These are phyloP conservation scores for Leccinum variicolor DNA, from an alignment of 768 basidiomycete genomes.

Conservation along the genomic window DNA sequence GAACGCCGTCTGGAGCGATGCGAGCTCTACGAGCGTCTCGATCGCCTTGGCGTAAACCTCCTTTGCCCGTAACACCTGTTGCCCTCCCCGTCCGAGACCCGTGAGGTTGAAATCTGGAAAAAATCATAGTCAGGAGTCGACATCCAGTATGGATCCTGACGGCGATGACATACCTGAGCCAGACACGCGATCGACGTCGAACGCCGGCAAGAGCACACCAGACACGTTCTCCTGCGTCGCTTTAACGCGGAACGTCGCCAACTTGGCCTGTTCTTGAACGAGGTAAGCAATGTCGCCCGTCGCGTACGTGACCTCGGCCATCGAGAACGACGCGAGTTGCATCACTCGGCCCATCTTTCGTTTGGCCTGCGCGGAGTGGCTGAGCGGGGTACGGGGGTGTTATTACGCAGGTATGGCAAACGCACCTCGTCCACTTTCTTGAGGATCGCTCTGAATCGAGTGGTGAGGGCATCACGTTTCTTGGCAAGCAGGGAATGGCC, in stretches of 20 bases:
- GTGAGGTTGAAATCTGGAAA: slow-evolving; percentile 92
- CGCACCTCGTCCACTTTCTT: slow-evolving; percentile 97
- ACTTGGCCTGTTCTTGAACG: slow-evolving; percentile 92
- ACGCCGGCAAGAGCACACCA: slow-evolving; percentile 92
- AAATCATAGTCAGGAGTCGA: too few species aligned
- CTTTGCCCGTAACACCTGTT: slow-evolving; percentile 91
- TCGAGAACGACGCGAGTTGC: slow-evolving; percentile 97
- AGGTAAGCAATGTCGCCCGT: slow-evolving; percentile 98
- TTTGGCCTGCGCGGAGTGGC: slow-evolving; percentile 65
- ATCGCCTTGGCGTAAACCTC: slow-evolving; percentile 98
- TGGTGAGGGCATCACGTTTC: slow-evolving; percentile 96
- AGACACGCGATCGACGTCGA: slow-evolving; percentile 83
- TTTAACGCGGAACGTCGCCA: slow-evolving; percentile 89
- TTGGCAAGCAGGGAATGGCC: slow-evolving; percentile 95
- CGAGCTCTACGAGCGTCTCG: slow-evolving; percentile 95
- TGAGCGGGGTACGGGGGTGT: neutral
- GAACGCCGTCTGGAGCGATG: slow-evolving; percentile 96
- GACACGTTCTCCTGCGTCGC: slow-evolving; percentile 98
- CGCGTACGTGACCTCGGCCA: slow-evolving; percentile 97
- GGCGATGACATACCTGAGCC: slow-evolving; percentile 63
- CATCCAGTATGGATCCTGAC: too few species aligned
- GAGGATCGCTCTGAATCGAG: slow-evolving; percentile 90
- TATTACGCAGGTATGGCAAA: slow-evolving; percentile 33
- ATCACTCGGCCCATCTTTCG: slow-evolving; percentile 99
- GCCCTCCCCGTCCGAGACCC: slow-evolving; percentile 93